Conservation (phyloP, 192 early-diverging fungal species). For the Gamsiella multidivaricata region DNA sequence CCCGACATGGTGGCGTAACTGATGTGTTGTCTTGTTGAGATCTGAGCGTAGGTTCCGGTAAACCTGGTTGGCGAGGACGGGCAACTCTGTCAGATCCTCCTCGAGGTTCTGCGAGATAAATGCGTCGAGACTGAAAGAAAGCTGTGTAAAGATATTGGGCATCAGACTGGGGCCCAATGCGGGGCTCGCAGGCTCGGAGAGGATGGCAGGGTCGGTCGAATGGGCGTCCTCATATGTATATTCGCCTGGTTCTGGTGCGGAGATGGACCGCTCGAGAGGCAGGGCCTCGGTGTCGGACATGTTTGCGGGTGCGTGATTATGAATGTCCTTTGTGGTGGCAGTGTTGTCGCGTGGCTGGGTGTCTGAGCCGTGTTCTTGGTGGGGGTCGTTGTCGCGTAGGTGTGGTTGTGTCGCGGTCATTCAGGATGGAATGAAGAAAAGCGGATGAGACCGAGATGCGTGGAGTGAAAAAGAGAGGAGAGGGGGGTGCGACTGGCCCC, state of each 20-base stretch:
- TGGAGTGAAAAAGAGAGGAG: too few species aligned
- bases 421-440: too few species aligned
- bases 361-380: too few species aligned
- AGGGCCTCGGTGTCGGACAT: conserved; percentile 34
- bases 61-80: conserved; percentile 38
- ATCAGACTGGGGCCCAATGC: conserved; percentile 27
- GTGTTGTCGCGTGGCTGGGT: not conserved
- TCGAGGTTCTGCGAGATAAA: conserved; percentile 52
- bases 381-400: too few species aligned
- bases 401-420: too few species aligned
- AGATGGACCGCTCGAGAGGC: conserved; percentile 27
- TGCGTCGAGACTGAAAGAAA: conserved; percentile 49
- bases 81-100: conserved; percentile 42
- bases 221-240: conserved; percentile 31
- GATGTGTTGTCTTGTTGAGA: conserved; percentile 37
- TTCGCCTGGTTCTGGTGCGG: conserved; percentile 35
- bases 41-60: conserved; percentile 37
- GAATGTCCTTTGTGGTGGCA: conserved; percentile 2
- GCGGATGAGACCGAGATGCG: too few species aligned
- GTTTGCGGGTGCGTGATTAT: not conserved
- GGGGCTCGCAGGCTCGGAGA: conserved; percentile 42
- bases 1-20: conserved; percentile 35
- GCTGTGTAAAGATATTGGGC: conserved; percentile 43
- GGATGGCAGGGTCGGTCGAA: conserved; percentile 15
- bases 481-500: too few species aligned